Base-by-base conservation (phyloP, 345 rosid genomes). In the Populus tremula region DNA sequence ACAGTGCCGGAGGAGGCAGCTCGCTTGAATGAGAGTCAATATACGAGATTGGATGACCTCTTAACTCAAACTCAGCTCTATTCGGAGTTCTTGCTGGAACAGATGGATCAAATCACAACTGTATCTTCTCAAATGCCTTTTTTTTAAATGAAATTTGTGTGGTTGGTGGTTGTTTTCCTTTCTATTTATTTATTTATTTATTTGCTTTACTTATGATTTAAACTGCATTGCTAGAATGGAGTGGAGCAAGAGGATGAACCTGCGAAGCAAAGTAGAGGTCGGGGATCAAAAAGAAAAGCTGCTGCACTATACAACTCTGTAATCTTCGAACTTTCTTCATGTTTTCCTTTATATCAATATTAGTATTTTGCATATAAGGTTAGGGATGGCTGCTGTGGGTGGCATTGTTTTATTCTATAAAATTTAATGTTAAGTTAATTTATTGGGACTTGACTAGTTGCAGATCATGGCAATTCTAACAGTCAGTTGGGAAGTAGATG, bases 51-150 rank as follows among this genome's bases (percentile, higher is more conserved):
- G 78, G 95, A 96, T 71, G 97, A 92, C 82, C 97, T 96, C 78
- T 84, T 93, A 81, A 90, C 97, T 1, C 96, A 92, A 84, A 89
- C 98, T 25, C 89, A 92, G 84, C 78, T 92, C 50, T 96, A 89
- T 79, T 75, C 98, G 5, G 93, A 93, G 86, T 92, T 93, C 76
- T 87, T 96, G 76, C 85, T 91, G 77, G 99, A 96, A 83, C 90
- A 92, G 83, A 96, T 96, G 93, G 98, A 92, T 21, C 89, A 91
- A 78, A 92, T 92, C 43, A 88, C 94, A 27, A 67, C 70, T 45
- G 98, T 96, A 91, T 67, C 23, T 69, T 71, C 80, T 73, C 67
- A 64, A 29, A 29, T 33, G 9, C 67, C 23, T 63, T 76, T 49
- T 81, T 33, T 70, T 18, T 47, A 54, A 33, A 80, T 39, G 13